phyloP scores from a whole-genome alignment of 441 rosid genomes.

The Brassica hybrid region DNA sequence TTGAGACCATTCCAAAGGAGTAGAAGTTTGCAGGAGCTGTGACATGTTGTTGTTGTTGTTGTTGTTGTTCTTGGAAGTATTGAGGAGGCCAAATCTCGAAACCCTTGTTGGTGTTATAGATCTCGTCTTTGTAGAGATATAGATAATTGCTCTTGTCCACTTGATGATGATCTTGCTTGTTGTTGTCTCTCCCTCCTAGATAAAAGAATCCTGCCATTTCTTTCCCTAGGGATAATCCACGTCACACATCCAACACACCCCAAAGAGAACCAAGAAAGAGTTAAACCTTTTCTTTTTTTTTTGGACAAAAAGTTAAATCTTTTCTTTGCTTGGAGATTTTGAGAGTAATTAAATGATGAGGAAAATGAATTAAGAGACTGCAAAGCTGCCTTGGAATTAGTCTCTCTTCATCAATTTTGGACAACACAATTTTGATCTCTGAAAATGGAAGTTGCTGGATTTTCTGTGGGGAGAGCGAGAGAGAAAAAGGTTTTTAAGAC shows the following conservation, averaged over 20 bases:
- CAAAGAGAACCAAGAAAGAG: constrained; percentile 23
- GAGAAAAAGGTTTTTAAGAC: constrained; percentile 22
- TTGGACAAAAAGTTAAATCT: constrained; percentile 13
- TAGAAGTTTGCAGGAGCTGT: constrained; percentile 44
- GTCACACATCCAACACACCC: constrained; percentile 40
- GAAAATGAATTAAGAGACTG: constrained; percentile 2
- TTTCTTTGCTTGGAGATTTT: constrained; percentile 19
- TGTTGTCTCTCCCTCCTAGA: constrained; percentile 63
- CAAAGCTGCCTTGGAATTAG: constrained; percentile 12
- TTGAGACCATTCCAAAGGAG: constrained; percentile 76
- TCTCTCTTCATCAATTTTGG: not conserved
- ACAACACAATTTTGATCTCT: constrained; percentile 40
- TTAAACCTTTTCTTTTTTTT: constrained; percentile 24
- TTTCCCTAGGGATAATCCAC: constrained; percentile 62
- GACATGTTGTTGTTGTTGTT: constrained; percentile 43
- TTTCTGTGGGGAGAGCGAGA: constrained; percentile 24
- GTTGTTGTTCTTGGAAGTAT: constrained; percentile 54
- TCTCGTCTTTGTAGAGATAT: constrained; percentile 67
- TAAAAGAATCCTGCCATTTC: constrained; percentile 84
- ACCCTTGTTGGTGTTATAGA: constrained; percentile 70
- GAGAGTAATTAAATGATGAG: not conserved
- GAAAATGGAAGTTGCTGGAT: constrained; percentile 28
- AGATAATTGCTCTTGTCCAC: constrained; percentile 47
- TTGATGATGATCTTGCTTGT: constrained; percentile 55
- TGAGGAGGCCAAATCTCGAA: constrained; percentile 89